Percentiles rank a stretch among this genome's conserved stretches.
Evolutionary conservation across 208 protist genomes (phyloP).

Genomic region (Trypanosoma mega): DNA sequence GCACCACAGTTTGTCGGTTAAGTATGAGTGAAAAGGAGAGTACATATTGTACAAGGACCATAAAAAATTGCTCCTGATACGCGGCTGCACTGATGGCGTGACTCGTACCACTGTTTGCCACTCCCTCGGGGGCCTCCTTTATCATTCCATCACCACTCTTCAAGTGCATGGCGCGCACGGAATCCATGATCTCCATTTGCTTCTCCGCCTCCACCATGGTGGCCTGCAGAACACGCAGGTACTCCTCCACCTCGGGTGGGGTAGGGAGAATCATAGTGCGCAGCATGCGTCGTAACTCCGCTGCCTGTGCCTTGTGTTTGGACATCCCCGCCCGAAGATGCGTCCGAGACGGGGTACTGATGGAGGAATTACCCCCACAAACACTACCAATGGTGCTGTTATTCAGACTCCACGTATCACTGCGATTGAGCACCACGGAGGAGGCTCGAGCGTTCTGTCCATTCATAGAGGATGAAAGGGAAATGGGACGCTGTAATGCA

Average conservation of each 20-base stretch:
- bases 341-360: background rate
- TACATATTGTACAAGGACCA: slow-evolving; percentile 41
- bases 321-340: slow-evolving; percentile 21
- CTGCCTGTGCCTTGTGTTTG: slow-evolving; percentile 37
- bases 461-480: background rate
- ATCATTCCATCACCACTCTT: background rate
- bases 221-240: slow-evolving; percentile 34
- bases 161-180: slow-evolving; percentile 20
- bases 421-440: slow-evolving; percentile 1
- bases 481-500: background rate
- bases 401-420: background rate
- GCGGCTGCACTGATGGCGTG: too few species aligned
- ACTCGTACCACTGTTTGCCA: background rate
- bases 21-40: slow-evolving; percentile 26
- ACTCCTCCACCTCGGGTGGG: slow-evolving; percentile 58
- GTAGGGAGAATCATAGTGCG: slow-evolving; percentile 51
- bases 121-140: background rate
- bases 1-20: slow-evolving; percentile 28
- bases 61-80: slow-evolving; percentile 25
- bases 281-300: slow-evolving; percentile 45
- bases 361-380: background rate
- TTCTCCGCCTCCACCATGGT: slow-evolving; percentile 45
- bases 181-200: slow-evolving; percentile 49
- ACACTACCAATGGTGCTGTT: background rate
- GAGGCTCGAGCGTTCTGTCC: background rate